These are phyloP conservation scores for Fusarium temperatum DNA, from an alignment of 2,329 filamentous ascomycete species.

Conservation along the genomic window DNA sequence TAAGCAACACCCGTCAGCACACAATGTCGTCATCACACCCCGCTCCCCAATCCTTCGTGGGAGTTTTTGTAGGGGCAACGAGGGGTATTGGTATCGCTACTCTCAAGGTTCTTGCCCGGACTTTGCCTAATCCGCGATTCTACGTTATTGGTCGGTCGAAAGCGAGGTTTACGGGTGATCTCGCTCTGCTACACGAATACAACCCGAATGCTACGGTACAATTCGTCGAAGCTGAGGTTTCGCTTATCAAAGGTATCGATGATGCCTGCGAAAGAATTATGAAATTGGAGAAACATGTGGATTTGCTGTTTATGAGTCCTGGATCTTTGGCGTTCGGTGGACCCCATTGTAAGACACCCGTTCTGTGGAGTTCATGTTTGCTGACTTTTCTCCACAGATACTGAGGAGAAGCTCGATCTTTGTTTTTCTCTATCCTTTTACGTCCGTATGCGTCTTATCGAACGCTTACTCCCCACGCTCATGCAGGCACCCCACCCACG, in stretches of 20 bases:
- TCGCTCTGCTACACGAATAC: not conserved
- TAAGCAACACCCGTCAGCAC: not conserved
- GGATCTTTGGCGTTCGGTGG: not conserved
- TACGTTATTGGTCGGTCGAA: not conserved
- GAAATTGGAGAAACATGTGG: not conserved
- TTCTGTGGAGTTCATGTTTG: fast-evolving
- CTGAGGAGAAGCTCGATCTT: not conserved
- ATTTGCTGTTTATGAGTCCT: not conserved
- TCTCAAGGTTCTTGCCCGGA: not conserved
- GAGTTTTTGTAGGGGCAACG: not conserved
- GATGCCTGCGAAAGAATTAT: not conserved
- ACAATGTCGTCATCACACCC: not conserved
- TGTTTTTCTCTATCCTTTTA: not conserved
- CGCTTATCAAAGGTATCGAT: not conserved
- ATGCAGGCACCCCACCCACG: not conserved
- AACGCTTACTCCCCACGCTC: not conserved
- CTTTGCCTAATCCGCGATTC: not conserved
- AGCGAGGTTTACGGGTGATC: not conserved
- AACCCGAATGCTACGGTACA: not conserved
- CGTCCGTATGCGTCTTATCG: not conserved
- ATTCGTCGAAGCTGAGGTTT: not conserved
- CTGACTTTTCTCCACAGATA: not conserved
- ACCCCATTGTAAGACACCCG: not conserved
- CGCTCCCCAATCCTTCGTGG: not conserved
- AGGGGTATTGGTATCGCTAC: not conserved